Conservation (phyloP, 2,329 filamentous ascomycete species). For the Xylaria arbuscula region DNA sequence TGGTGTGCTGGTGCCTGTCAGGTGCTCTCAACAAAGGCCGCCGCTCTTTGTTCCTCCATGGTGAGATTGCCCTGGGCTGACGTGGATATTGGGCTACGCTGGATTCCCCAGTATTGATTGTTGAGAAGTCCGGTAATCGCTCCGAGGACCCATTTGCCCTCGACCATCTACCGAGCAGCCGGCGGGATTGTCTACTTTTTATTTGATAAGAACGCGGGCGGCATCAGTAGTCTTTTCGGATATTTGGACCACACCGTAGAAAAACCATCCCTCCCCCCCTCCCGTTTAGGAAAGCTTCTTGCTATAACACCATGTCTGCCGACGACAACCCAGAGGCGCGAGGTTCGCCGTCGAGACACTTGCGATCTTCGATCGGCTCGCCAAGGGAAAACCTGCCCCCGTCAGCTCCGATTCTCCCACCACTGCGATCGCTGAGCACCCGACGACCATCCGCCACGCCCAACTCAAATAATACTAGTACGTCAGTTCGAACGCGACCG, state of each 20-base stretch:
- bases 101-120: constrained; percentile 23
- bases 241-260: constrained; percentile 58
- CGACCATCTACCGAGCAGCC: constrained; percentile 46
- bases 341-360: constrained; percentile 53
- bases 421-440: constrained; percentile 52
- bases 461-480: constrained; percentile 38
- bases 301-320: constrained; percentile 52
- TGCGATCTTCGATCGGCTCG: constrained; percentile 44
- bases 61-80: constrained; percentile 41
- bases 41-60: constrained; percentile 49
- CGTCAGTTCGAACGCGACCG: constrained; percentile 40
- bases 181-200: constrained; percentile 53
- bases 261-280: constrained; percentile 51
- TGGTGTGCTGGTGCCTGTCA: background rate
- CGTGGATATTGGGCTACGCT: constrained; percentile 1
- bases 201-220: constrained; percentile 53
- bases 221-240: constrained; percentile 56
- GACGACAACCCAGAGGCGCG: constrained; percentile 51
- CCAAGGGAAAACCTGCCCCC: constrained; percentile 42
- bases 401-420: constrained; percentile 51
- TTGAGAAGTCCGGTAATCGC: constrained; percentile 49
- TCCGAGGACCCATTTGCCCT: constrained; percentile 44
- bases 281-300: constrained; percentile 42
- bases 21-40: constrained; percentile 22
- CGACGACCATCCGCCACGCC: constrained; percentile 46